Conservation (phyloP, 352 stramenopile genomes). For the Globisporangium viniferum region DNA sequence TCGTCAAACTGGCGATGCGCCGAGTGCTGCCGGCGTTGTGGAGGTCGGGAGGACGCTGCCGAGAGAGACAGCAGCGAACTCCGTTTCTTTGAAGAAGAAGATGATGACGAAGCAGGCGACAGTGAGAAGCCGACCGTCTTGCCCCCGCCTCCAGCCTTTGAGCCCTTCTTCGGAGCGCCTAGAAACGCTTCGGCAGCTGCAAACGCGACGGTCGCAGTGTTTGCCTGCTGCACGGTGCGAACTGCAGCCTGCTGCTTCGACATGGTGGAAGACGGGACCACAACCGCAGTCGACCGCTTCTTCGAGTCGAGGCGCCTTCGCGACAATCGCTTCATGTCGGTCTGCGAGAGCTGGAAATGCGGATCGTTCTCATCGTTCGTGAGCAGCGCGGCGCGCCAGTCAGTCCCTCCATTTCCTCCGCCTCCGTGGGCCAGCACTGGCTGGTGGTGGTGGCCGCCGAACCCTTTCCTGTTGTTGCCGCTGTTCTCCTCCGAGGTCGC, state of each 20-base stretch:
- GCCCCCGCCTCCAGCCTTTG: slow-evolving; percentile 16
- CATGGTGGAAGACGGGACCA: neutral
- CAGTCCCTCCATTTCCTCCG: neutral
- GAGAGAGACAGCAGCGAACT: slow-evolving; percentile 11
- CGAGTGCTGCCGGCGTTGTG: neutral
- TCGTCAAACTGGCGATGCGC: neutral
- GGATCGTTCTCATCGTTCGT: slow-evolving; percentile 28
- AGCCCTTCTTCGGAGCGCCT: slow-evolving; percentile 2
- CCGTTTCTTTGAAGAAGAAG: neutral
- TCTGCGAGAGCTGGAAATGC: slow-evolving; percentile 36
- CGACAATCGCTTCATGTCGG: slow-evolving; percentile 40
- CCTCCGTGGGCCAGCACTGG: slow-evolving; percentile 17
- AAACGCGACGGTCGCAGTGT: slow-evolving; percentile 31
- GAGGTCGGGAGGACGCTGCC: neutral
- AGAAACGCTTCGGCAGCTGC: slow-evolving; percentile 48
- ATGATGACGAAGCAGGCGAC: neutral
- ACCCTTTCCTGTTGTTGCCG: neutral
- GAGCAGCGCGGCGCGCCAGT: slow-evolving; percentile 37
- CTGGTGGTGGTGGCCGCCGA: slow-evolving; percentile 19
- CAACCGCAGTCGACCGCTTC: slow-evolving; percentile 17
- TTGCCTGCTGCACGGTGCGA: slow-evolving; percentile 23
- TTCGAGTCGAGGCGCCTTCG: slow-evolving; percentile 29
- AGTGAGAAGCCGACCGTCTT: slow-evolving; percentile 11
- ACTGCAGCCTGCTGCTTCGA: neutral
- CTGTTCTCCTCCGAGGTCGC: slow-evolving; percentile 2